A percentile compares a stretch with the other conserved stretches of the same genome.
Conservation (phyloP, 352 stramenopile species). For the Phytophthora nicotianae region DNA sequence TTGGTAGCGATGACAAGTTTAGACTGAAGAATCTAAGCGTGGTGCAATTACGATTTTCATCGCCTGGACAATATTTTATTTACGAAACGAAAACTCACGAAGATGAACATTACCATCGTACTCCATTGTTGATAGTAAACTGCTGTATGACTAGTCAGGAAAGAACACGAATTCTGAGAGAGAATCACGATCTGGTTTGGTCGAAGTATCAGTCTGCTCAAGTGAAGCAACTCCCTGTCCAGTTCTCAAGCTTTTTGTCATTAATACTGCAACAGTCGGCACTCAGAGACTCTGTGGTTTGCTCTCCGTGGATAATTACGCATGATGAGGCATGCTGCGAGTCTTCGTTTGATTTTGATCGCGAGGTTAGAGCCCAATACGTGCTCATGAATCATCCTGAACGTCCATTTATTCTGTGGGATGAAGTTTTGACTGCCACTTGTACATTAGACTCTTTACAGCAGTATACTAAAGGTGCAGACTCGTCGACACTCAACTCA, state of each 20-base stretch:
- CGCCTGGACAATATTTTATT: constrained; percentile 25
- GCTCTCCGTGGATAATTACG: constrained; percentile 24
- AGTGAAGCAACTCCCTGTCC: constrained; percentile 2
- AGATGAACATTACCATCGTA: constrained; percentile 1
- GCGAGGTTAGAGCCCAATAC: constrained; percentile 14
- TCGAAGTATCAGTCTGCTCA: constrained; percentile 22
- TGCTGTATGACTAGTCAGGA: constrained; percentile 20
- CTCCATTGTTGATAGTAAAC: constrained; percentile 12
- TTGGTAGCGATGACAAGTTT: neutral
- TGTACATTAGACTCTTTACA: neutral
- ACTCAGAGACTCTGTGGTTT: constrained; percentile 16
- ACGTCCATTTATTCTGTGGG: constrained; percentile 26
- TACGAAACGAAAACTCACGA: constrained; percentile 8
- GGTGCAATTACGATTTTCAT: constrained; percentile 18
- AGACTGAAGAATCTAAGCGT: constrained; percentile 11
- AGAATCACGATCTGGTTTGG: constrained; percentile 13
- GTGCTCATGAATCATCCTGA: constrained; percentile 11
- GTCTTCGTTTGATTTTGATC: constrained; percentile 31
- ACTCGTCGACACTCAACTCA: constrained; percentile 1
- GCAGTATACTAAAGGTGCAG: neutral
- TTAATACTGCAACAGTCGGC: constrained; percentile 17
- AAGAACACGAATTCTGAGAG: constrained; percentile 10
- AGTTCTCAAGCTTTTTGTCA: constrained; percentile 34
- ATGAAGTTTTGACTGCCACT: constrained; percentile 7
- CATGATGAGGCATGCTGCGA: constrained; percentile 8